Percentiles rank a stretch among this genome's conserved stretches.
Evolutionary conservation across 306 rosid genomes (phyloP).

Genomic region (Urtica urens): DNA sequence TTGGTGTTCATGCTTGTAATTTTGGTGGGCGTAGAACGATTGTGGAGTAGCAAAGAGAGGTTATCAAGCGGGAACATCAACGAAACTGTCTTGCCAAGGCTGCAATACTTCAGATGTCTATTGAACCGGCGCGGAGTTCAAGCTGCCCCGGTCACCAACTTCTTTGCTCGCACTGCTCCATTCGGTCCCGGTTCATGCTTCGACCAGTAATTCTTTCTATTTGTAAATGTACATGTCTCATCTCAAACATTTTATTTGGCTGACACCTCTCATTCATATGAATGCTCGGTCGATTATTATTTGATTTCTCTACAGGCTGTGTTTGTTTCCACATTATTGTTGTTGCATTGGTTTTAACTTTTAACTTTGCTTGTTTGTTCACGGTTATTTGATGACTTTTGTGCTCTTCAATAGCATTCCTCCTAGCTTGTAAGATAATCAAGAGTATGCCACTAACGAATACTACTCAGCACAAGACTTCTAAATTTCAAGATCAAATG

Average conservation of each 20-base stretch:
- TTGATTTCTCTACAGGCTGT: too few relatives aligned
- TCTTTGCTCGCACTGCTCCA: slow-evolving; percentile 61
- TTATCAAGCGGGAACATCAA: slow-evolving; percentile 24
- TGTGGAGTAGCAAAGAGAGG: slow-evolving; percentile 67
- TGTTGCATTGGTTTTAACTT: too few relatives aligned
- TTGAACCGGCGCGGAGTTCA: slow-evolving; percentile 67
- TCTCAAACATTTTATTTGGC: background rate
- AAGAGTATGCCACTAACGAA: too few relatives aligned
- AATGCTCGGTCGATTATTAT: too few relatives aligned
- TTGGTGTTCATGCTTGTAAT: too few relatives aligned
- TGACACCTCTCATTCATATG: too few relatives aligned
- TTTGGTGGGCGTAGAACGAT: slow-evolving; percentile 42
- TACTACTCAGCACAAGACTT: too few relatives aligned
- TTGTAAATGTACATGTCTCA: background rate
- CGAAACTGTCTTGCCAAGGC: slow-evolving; percentile 41
- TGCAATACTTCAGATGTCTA: slow-evolving; percentile 76
- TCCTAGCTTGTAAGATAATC: slow-evolving; percentile 12
- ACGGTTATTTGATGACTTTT: too few relatives aligned
- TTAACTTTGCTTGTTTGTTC: too few relatives aligned
- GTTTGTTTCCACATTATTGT: too few relatives aligned
- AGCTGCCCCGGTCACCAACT: slow-evolving; percentile 73
- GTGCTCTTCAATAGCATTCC: background rate
- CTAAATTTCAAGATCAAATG: too few relatives aligned
- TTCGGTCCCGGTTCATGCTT: slow-evolving; percentile 75
- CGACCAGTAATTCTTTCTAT: slow-evolving; percentile 35